Conservation (phyloP, 2,329 filamentous ascomycete species). For the Uncinocarpus reesii region DNA sequence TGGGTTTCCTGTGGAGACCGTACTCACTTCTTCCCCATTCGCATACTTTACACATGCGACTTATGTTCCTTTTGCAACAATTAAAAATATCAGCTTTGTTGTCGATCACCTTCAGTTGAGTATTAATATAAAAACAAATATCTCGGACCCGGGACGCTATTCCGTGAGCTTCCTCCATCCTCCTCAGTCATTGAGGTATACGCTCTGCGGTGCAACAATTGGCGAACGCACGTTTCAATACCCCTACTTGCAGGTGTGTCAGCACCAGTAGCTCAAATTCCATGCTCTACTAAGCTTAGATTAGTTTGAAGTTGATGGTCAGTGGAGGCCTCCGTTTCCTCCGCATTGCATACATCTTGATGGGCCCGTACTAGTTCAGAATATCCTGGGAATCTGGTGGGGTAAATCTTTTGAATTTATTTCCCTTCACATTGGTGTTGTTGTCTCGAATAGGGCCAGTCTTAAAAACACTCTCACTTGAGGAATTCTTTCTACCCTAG, state of each 20-base stretch:
- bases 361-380: constrained; percentile 11
- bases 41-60: constrained; percentile 14
- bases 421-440: constrained; percentile 9
- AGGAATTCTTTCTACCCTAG: too few relatives aligned
- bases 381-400: constrained; percentile 16
- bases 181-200: constrained; percentile 9
- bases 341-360: constrained; percentile 2
- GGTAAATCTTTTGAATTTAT: constrained; percentile 9
- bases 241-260: constrained; percentile 10
- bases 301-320: constrained; percentile 12
- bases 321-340: constrained; percentile 11
- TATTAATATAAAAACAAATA: constrained; percentile 5
- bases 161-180: constrained; percentile 4
- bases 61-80: constrained; percentile 14
- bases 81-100: constrained; percentile 13
- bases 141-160: background rate
- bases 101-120: constrained; percentile 4
- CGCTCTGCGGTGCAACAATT: constrained; percentile 6
- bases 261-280: background rate
- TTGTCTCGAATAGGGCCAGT: constrained; percentile 1
- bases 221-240: constrained; percentile 9
- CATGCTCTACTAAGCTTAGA: background rate
- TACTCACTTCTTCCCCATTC: constrained; percentile 11
- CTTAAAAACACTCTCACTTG: constrained; percentile 4
- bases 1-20: constrained; percentile 10